A percentile compares a stretch with the other conserved stretches of the same genome.
phyloP scores from a whole-genome alignment of 2,329 filamentous ascomycete species.

The Fusarium sublunatum region DNA sequence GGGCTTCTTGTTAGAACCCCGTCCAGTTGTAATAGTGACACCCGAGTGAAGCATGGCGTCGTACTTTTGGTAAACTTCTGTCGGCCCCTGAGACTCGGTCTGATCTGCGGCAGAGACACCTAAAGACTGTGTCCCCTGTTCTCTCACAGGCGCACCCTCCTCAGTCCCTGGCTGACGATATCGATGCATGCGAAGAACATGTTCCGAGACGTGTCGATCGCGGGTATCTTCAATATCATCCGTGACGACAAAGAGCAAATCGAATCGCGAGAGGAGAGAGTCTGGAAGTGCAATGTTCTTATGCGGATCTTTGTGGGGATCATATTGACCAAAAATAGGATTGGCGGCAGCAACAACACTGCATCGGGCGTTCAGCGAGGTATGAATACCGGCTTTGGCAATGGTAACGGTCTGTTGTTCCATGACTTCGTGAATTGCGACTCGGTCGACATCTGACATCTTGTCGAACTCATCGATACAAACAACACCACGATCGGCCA shows the following conservation, averaged over 20 bases:
- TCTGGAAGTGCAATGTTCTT: constrained; percentile 98
- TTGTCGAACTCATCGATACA: constrained; percentile 99
- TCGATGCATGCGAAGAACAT: constrained; percentile 95
- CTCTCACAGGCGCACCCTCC: constrained; percentile 92
- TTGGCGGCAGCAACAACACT: constrained; percentile 97
- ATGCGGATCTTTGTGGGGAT: constrained; percentile 97
- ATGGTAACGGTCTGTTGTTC: constrained; percentile 99
- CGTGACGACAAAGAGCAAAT: constrained; percentile 96
- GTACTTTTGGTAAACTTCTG: constrained; percentile 95
- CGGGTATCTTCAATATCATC: constrained; percentile 96
- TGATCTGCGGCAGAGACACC: constrained; percentile 88
- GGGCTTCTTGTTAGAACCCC: constrained; percentile 78
- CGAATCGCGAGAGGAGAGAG: constrained; percentile 96
- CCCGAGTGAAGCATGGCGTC: constrained; percentile 96
- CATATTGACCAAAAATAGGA: constrained; percentile 97
- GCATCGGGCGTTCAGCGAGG: constrained; percentile 94
- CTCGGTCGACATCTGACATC: constrained; percentile 98
- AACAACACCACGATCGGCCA: constrained; percentile 94
- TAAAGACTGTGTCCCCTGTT: constrained; percentile 84
- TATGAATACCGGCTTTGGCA: constrained; percentile 98
- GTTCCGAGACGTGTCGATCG: constrained; percentile 92
- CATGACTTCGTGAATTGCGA: constrained; percentile 99
- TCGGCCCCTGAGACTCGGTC: constrained; percentile 76
- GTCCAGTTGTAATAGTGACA: constrained; percentile 79
- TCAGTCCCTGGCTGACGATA: constrained; percentile 93